Evolutionary conservation across 257 asterid genomes (phyloP), one percentile per base, ranked within the genome.

Genomic region (Plantago elongata): DNA sequence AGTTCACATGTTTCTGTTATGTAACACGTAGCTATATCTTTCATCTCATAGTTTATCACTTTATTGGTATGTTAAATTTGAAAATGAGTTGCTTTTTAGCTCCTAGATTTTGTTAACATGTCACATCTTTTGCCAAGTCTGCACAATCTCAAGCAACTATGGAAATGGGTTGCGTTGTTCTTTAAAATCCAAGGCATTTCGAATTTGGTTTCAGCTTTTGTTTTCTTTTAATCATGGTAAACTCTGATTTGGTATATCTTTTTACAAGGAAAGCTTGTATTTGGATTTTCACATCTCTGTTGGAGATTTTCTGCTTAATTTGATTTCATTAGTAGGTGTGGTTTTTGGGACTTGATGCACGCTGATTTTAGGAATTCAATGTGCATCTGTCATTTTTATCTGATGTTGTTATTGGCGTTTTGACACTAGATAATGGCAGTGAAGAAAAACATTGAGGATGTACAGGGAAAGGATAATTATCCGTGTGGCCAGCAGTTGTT

Each of bases 401-500:
- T 66, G 65, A 62, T 72, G 27, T 66, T 60, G 56, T 51, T 48
- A 50, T 66, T 42, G 67, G 40, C 17, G 52, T 49, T 63, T 27
- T 58, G 58, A 2, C 75, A 2, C 63, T 79, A 90, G 97, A 74
- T 86, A 67, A 90, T 90, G 87, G 90, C 97, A 45, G 85, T 90
- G 62, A 90, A 90, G 84, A 90, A 90, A 65, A 74, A 77, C 80
- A 90, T 90, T 64, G 97, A 90, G 76, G 95, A 83, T 77, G 63
- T 87, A 64, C 95, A 87, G 77, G 97, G 97, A 44, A 90, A 84
- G 76, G 90, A 87, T 71, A 84, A 73, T 74, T 90, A 90, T 72
- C 95, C 97, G 61, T 90, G 91, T 75, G 95, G 92, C 51, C 97
- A 84, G 76, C 97, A 90, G 66, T 73, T 90, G 65, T 77, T 90